Percentiles rank a stretch among this genome's conserved stretches.
These are phyloP conservation scores for Lactarius hatsudake DNA, from an alignment of 768 basidiomycete species.

Conservation along the genomic window DNA sequence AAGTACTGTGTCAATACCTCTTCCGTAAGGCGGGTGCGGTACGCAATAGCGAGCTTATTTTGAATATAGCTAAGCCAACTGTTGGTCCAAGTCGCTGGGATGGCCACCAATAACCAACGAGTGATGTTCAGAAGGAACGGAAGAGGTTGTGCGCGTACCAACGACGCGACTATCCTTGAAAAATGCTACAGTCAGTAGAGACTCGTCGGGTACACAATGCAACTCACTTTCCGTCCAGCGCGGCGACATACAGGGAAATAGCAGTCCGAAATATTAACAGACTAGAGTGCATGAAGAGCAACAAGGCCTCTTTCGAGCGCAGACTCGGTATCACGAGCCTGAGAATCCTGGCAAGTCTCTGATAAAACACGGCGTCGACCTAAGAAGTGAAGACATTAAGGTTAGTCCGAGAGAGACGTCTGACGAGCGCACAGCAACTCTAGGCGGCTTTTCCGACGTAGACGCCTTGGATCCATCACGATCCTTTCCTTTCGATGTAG, in stretches of 20 bases:
- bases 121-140: constrained; percentile 83
- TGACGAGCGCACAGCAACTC: constrained; percentile 62
- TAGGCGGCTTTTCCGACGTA: constrained; percentile 44
- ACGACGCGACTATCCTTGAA: constrained; percentile 85
- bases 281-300: constrained; percentile 85
- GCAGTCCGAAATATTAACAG: constrained; percentile 87
- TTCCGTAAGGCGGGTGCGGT: constrained; percentile 80
- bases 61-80: constrained; percentile 93
- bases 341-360: constrained; percentile 70
- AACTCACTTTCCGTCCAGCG: constrained; percentile 80
- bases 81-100: constrained; percentile 91
- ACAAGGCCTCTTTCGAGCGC: constrained; percentile 81
- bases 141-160: constrained; percentile 80
- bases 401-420: neutral
- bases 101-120: constrained; percentile 87
- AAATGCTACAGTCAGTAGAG: constrained; percentile 1
- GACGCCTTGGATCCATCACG: constrained; percentile 37
- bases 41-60: constrained; percentile 87
- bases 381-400: constrained; percentile 32
- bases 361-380: constrained; percentile 92
- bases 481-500: constrained; percentile 36
- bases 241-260: constrained; percentile 91
- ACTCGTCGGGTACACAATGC: constrained; percentile 1
- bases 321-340: constrained; percentile 86
- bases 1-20: constrained; percentile 85